Evolutionary conservation across 805 yeast genomes (phyloP), one percentile per base, ranked within the genome.

Genomic region (Lachancea thermotolerans): DNA sequence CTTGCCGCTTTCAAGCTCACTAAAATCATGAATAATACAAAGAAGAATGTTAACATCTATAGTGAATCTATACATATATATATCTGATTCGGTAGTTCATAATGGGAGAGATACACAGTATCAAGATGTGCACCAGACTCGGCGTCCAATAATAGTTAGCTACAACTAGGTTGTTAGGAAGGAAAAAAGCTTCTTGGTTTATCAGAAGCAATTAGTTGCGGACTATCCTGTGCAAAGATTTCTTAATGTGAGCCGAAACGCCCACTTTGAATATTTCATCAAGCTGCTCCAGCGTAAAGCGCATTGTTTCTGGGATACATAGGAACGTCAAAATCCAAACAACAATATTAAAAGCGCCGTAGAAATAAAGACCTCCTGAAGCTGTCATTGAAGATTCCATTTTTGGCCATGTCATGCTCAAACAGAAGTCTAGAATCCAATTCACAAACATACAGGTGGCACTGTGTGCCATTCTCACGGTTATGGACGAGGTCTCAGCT

Each of bases 211-310:
- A 21, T 21, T 21, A 21, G 7, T 21, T 21, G 25, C 7, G 25
- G 25, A 7, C 7, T 21, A 21, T 4, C 25, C 25, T 21, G 25
- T 7, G n/a, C 10, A 16, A 36, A 16, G 16, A 10, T 18, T 39
- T 39, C 31, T 25, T 39, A 4, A 33, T 12, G 11, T 39, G 42
- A 6, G 29, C 37, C 17, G 30, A 12, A 32, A 39, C 30, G 12
- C 62, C 60, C 11, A 37, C 45, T 32, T 54, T 72, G 59, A 84
- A 85, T 14, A 84, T 85, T 41, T 79, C 81, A 59, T 84, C 91
- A 58, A 84, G 71, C 62, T 84, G 88, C 65, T 85, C 93, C 56
- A 84, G 73, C 0, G 91, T 81, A 50, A 80, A 73, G 30, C 78
- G 79, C 65, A 78, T 78, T 2, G 90, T 83, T 59, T 83, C 90